phyloP scores from a whole-genome alignment of 129 eudicot genomes.

The Flaveria bidentis region DNA sequence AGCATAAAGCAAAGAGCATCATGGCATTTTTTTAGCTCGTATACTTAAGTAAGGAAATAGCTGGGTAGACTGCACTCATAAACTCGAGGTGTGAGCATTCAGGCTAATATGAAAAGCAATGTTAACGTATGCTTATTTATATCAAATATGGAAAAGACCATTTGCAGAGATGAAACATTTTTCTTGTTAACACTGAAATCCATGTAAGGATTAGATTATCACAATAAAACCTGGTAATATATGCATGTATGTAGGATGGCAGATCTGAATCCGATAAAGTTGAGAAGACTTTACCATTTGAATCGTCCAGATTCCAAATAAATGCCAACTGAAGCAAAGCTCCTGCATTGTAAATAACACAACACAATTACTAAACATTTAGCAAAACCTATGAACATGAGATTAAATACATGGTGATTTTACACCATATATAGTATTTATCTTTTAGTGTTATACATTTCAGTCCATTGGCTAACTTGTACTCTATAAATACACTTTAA shows the following conservation, averaged over 20 bases:
- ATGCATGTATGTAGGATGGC: constrained; percentile 1
- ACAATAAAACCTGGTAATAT: neutral
- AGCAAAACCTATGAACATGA: neutral
- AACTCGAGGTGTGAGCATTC: neutral
- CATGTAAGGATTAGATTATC: constrained; percentile 1
- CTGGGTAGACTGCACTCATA: neutral
- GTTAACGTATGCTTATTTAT: neutral
- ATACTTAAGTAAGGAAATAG: constrained; percentile 4
- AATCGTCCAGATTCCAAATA: constrained; percentile 74
- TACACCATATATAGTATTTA: neutral
- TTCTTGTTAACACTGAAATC: neutral
- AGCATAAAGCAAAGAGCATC: neutral
- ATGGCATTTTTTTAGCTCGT: neutral
- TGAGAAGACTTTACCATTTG: constrained; percentile 52
- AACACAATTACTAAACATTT: constrained; percentile 18
- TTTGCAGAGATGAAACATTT: neutral
- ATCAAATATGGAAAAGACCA: neutral
- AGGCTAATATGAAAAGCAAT: neutral
- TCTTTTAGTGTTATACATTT: neutral
- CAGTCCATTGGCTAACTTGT: constrained; percentile 11
- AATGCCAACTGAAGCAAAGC: constrained; percentile 70
- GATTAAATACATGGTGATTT: neutral
- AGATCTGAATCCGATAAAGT: neutral
- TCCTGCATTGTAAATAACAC: constrained; percentile 49
- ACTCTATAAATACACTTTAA: neutral